Evolutionary conservation across 345 rosid genomes (phyloP), one percentile per base, ranked within the genome.

Genomic region (Aquilaria sinensis): DNA sequence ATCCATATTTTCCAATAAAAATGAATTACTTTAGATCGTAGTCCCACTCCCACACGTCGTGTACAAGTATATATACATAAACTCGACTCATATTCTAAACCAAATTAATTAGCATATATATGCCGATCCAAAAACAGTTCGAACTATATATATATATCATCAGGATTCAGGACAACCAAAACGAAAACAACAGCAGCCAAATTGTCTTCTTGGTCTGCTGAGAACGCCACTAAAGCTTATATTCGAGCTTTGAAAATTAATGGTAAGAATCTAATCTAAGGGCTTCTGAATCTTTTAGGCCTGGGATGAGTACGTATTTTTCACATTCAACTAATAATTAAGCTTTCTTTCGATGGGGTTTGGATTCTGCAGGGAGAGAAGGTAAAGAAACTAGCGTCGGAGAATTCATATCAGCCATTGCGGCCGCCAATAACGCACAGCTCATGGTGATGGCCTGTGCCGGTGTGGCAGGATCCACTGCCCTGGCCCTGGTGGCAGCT

Each of bases 161-260:
- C 23, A 23, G 23, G 23, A 23, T 23, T 23, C 53, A 47, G 15
- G 23, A n/a, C 12, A 14, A n/a, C 34, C 2, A 11, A 29, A 55
- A 1, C 55, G 2, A 3, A 14, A 14, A 49, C 16, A 55, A 2
- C 0, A 9, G 12, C 58, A 49, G 11, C 3, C 8, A 16, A 60
- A 60, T 69, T 78, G 83, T 66, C 72, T 63, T 46, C 64, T 63
- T 81, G 87, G 80, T 85, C 87, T 33, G 72, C 85, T 61, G 85
- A 85, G 71, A 85, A 85, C 48, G 90, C 90, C 61, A 78, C 74
- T 31, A 72, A 69, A 59, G 90, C 90, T 73, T 80, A 75, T 63
- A 80, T 82, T 65, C 15, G 74, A 64, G 66, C 87, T 34, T 47
- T 85, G 50, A 74, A 72, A 62, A 80, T 80, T 85, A 80, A 81